A percentile compares a stretch with the other conserved stretches of the same genome.
Evolutionary conservation across 2,329 filamentous ascomycete species (phyloP).

Genomic region (Orbilia oligospora): DNA sequence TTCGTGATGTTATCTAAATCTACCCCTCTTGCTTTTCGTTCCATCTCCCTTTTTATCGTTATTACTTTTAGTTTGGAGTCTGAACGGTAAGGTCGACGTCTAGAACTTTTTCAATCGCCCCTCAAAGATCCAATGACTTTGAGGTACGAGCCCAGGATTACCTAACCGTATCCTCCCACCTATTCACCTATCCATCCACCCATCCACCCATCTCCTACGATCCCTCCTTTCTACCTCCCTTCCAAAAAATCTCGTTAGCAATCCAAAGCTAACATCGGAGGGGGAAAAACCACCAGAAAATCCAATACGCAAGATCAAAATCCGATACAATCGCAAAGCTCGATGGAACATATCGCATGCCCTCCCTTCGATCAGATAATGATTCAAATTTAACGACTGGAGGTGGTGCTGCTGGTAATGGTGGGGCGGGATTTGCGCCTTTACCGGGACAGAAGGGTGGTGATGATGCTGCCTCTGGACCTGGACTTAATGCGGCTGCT

Average conservation of each 20-base stretch:
- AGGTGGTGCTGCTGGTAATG: conserved; percentile 64
- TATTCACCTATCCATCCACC: background rate
- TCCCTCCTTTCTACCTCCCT: background rate
- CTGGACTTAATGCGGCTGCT: conserved; percentile 31
- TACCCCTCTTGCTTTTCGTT: background rate
- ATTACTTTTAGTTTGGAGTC: background rate
- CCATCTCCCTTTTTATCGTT: background rate
- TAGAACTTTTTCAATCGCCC: conserved; percentile 32
- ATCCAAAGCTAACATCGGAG: conserved; percentile 46
- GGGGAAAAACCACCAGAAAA: conserved; percentile 74
- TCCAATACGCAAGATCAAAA: conserved; percentile 90
- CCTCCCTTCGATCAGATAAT: conserved; percentile 40
- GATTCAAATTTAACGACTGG: background rate
- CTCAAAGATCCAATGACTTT: conserved; percentile 61
- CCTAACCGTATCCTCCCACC: conserved; percentile 22
- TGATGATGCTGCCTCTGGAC: conserved; percentile 61
- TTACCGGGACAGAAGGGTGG: conserved; percentile 66
- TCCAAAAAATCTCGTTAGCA: conserved; percentile 3
- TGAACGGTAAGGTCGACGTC: conserved; percentile 18
- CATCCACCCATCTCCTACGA: background rate
- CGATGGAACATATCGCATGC: conserved; percentile 85
- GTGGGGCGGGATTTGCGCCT: conserved; percentile 66
- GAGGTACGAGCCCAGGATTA: conserved; percentile 41
- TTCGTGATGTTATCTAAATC: background rate
- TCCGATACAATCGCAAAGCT: conserved; percentile 91